phyloP scores from a whole-genome alignment of 768 basidiomycete species.

The Gymnopilus junonius region DNA sequence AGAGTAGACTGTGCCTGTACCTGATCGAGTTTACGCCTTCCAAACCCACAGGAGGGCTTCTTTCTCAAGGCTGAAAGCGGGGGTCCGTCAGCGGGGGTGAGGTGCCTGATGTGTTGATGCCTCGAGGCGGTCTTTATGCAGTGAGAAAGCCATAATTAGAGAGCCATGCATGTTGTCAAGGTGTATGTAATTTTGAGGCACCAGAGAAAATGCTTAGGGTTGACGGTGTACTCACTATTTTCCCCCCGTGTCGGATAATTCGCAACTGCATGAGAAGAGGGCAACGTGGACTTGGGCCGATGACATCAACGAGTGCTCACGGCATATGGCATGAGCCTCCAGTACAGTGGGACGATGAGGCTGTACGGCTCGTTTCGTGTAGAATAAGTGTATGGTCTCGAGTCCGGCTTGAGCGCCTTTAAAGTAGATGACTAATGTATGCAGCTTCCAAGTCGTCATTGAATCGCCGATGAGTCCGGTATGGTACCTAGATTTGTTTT shows the following conservation, averaged over 20 bases:
- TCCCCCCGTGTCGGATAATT: background rate
- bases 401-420: background rate
- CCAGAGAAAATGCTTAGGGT: background rate
- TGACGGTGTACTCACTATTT: background rate
- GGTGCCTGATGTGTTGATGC: constrained; percentile 5
- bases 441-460: background rate
- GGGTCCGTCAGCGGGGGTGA: background rate
- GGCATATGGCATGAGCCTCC: background rate
- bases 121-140: background rate
- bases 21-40: background rate
- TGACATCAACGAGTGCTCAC: background rate
- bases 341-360: background rate
- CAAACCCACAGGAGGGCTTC: background rate
- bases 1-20: constrained; percentile 6
- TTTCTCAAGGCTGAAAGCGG: constrained; percentile 3
- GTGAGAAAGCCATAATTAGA: constrained; percentile 1
- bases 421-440: background rate
- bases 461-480: constrained; percentile 18
- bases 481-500: constrained; percentile 5
- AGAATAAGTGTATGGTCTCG: background rate
- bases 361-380: background rate
- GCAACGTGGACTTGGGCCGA: background rate
- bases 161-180: background rate
- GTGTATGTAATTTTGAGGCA: constrained; percentile 2
- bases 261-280: background rate